Evolutionary conservation across 2,329 filamentous ascomycete genomes (phyloP), one percentile per base, ranked within the genome.

Genomic region (Fonsecaea nubica): DNA sequence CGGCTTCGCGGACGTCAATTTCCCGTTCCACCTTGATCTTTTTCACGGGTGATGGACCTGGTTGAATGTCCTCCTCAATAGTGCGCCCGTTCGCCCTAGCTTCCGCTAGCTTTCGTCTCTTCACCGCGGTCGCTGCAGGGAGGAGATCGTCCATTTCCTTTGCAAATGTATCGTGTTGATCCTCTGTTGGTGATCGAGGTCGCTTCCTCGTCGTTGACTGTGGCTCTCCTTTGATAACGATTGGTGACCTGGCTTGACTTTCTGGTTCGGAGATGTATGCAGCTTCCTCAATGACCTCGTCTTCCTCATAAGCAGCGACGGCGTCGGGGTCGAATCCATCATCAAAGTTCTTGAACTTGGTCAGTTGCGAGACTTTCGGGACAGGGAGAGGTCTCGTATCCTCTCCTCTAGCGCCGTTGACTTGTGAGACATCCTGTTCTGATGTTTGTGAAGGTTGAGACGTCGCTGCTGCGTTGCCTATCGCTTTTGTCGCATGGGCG

Each of bases 61-160:
- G 57, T 69, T 54, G 69, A 64, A 12, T 66, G 67, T 55, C 62
- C 59, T 54, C 56, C 55, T 67, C 40, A 18, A 48, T 53, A 21
- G 18, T 36, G 50, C 62, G 56, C 42, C 61, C 58, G 35, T 80
- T 69, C 84, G 79, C 53, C 85, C 84, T 58, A 84, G 84, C 67
- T 87, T 71, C 61, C 15, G 60, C 89, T 21, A 92, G 82, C 32
- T 90, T 88, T 25, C 90, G 89, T n/a, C 89, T 87, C 76, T 96
- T 98, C 75, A 93, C 86, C 4, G 88, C 88, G 33, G 90, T 88
- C 3, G 91, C 89, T 0, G 89, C 92, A 0, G 93, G 91, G 1
- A 93, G 88, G 63, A 97, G 85, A 13, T 92, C 88, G 76, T 94
- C 86, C 8, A 90, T 78, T 53, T 90, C 86, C 62, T 86, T 80